Base-by-base conservation (phyloP, 441 rosid species). In the Erodium texanum region DNA sequence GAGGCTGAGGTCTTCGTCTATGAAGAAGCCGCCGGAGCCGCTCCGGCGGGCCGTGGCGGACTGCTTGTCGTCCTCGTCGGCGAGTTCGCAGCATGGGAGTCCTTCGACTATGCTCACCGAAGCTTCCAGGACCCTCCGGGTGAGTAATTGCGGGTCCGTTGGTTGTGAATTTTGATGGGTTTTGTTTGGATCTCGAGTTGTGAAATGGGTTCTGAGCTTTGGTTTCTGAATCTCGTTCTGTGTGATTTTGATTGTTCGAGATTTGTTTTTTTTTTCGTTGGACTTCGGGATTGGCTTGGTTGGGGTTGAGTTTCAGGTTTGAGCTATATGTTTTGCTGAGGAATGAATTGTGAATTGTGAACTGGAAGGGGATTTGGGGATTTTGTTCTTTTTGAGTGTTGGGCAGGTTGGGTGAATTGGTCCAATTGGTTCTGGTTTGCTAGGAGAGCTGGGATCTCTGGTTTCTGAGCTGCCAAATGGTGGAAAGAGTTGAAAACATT, bases 11-110 rank as follows among this genome's bases (percentile, higher is more conserved):
- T 92, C 98, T 76, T 87, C 93, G 58, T 80, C 85, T 12, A 67
- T 81, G 11, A 92, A 84, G 81, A 92, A 92, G 79, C 97, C 90
- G 20, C 99, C 99, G 18, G 99, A 95, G 87, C 99, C 98, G 14
- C 80, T 95, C 50, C 96, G 97, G 24, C 88, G 93, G 15, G 95
- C 97, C 24, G 86, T 95, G 56, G 98, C 93, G 19, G 96, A 95
- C 81, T 95, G 98, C 29, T 89, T 94, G 7, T 86, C 90, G 41
- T 87, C 95, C 5, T 85, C 94, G 29, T 78, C 83, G 8, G 74
- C 79, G 58, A 70, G 64, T 71, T 81, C 88, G 23, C 89, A 86
- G 76, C 87, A 84, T 62, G 92, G 87, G 10, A 83, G 71, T 73
- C 78, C 85, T 12, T 79, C 84, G 65, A 65, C 80, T 48, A 77